Evolutionary conservation across 2,329 filamentous ascomycete genomes (phyloP).

Genomic region (Diaporthe longicolla): DNA sequence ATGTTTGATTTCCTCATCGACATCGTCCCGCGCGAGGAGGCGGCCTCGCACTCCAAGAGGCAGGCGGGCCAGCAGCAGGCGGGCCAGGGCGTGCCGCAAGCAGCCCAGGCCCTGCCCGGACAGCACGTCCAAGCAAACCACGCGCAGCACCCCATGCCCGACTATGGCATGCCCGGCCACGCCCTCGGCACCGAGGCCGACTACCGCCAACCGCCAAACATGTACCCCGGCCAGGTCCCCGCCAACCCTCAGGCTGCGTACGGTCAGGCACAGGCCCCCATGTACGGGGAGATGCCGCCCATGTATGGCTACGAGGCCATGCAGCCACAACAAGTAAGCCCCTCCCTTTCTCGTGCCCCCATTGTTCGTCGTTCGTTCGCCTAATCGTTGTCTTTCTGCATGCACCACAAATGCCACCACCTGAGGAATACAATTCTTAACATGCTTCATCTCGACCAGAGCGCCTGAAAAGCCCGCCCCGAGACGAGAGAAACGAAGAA

Average conservation of each 20-base stretch:
- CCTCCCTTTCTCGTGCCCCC: constrained; percentile 10
- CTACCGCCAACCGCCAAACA: constrained; percentile 82
- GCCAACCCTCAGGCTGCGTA: constrained; percentile 79
- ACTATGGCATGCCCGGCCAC: constrained; percentile 75
- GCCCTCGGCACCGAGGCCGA: constrained; percentile 78
- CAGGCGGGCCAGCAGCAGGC: constrained; percentile 65
- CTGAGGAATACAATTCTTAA: constrained; percentile 59
- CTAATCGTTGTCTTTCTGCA: constrained; percentile 47
- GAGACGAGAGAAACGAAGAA: constrained; percentile 8
- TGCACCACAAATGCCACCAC: constrained; percentile 58
- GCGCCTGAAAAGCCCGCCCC: constrained; percentile 36
- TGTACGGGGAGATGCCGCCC: constrained; percentile 85
- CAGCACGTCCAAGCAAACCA: constrained; percentile 71
- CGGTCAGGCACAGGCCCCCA: constrained; percentile 81
- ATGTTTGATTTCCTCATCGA: constrained; percentile 99
- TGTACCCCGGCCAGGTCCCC: constrained; percentile 87
- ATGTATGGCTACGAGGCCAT: constrained; percentile 90
- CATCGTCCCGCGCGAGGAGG: constrained; percentile 96
- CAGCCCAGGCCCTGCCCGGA: constrained; percentile 67
- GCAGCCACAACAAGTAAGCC: constrained; percentile 85
- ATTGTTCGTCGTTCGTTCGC: constrained; percentile 23
- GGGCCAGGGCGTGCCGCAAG: constrained; percentile 58
- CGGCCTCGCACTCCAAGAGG: constrained; percentile 86
- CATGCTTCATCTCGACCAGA: constrained; percentile 39
- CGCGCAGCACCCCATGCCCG: constrained; percentile 68